Conservation (phyloP, 805 yeast genomes). For the Scheffersomyces ergatensis region DNA sequence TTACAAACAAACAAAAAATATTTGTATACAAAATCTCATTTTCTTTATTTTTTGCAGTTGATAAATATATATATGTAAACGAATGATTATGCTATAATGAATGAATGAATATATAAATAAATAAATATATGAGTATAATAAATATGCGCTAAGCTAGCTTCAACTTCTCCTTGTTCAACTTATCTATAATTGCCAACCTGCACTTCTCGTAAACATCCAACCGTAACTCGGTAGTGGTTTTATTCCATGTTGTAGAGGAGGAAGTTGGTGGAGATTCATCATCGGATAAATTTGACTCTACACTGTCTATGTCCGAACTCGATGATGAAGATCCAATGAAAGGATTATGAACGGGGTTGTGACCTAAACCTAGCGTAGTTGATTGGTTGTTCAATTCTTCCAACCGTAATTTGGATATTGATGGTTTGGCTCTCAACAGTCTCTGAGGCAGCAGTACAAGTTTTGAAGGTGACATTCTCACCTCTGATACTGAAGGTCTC, state of each 20-base stretch:
- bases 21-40: no score
- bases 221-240: slow-evolving; percentile 3
- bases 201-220: slow-evolving; percentile 27
- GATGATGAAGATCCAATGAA: background rate
- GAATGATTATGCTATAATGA: no score
- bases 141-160: background rate
- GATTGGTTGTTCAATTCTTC: slow-evolving; percentile 14
- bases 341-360: background rate
- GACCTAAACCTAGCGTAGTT: no score
- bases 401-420: slow-evolving; percentile 18
- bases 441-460: slow-evolving; percentile 4
- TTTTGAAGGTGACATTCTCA: slow-evolving; percentile 12
- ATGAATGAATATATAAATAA: no score
- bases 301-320: background rate
- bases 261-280: slow-evolving; percentile 2
- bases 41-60: no score
- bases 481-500: slow-evolving; percentile 5
- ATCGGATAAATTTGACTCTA: background rate
- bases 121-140: no score
- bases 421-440: slow-evolving; percentile 16
- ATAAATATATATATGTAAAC: no score
- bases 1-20: no score
- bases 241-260: background rate
- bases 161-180: slow-evolving; percentile 16
- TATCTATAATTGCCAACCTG: slow-evolving; percentile 21